A percentile compares a stretch with the other conserved stretches of the same genome.
phyloP scores from a whole-genome alignment of 2,329 filamentous ascomycete species.

The Huntiella bhutanensis region DNA sequence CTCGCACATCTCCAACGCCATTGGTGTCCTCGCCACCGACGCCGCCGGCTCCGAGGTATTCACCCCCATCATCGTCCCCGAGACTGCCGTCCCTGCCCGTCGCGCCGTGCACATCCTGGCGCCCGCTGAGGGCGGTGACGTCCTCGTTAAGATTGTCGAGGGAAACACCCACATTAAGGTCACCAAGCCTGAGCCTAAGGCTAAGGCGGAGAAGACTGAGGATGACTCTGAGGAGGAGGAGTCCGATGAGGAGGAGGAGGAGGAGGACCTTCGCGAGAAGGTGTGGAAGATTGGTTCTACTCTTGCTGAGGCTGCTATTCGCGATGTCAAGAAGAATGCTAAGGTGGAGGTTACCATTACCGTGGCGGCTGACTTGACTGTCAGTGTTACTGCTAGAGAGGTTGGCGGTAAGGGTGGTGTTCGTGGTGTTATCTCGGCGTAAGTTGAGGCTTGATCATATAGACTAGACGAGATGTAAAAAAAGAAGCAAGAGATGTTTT shows the following conservation, averaged over 20 bases:
- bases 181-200: constrained; percentile 66
- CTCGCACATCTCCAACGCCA: constrained; percentile 71
- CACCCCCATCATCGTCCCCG: constrained; percentile 59
- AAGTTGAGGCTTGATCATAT: constrained; percentile 8
- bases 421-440: constrained; percentile 34
- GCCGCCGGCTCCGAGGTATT: constrained; percentile 48
- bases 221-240: constrained; percentile 30
- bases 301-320: constrained; percentile 72
- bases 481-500: constrained; percentile 1
- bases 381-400: constrained; percentile 68
- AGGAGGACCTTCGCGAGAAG: constrained; percentile 75
- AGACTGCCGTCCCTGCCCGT: constrained; percentile 80
- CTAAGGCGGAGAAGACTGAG: constrained; percentile 49
- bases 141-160: constrained; percentile 76
- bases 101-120: constrained; percentile 61
- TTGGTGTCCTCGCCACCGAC: constrained; percentile 59
- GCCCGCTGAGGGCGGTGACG: constrained; percentile 66
- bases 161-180: constrained; percentile 83
- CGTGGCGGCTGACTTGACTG: constrained; percentile 57
- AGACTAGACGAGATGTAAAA: constrained; percentile 11
- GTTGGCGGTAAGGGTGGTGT: constrained; percentile 76
- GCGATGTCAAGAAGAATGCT: constrained; percentile 64
- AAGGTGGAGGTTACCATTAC: constrained; percentile 93
- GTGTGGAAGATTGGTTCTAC: constrained; percentile 73
- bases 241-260: constrained; percentile 46